Evolutionary conservation across 2,329 filamentous ascomycete species (phyloP).

Genomic region (Tolypocladium cylindrosporum): DNA sequence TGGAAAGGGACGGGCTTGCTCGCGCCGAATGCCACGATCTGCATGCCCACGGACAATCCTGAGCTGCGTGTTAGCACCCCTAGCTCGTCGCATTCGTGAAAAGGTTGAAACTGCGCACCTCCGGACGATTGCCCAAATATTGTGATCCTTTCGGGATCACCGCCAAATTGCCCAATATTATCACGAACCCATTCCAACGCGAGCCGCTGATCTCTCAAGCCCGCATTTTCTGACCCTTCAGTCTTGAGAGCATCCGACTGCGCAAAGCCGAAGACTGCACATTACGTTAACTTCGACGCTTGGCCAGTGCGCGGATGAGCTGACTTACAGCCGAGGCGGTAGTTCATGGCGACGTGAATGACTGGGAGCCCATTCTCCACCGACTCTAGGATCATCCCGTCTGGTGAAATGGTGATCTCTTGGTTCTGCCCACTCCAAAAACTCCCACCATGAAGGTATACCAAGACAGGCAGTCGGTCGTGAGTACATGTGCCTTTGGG

Average conservation of each 20-base stretch:
- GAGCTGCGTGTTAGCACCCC: neutral
- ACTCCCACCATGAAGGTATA: constrained; percentile 22
- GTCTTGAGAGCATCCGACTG: constrained; percentile 10
- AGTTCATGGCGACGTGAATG: constrained; percentile 25
- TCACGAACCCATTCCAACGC: constrained; percentile 40
- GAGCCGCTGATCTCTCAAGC: constrained; percentile 41
- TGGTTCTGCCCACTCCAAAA: constrained; percentile 20
- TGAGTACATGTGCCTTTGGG: constrained; percentile 12
- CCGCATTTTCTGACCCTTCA: constrained; percentile 29
- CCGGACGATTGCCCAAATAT: constrained; percentile 24
- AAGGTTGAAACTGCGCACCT: neutral
- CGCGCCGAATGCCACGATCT: constrained; percentile 38
- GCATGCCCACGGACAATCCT: constrained; percentile 32
- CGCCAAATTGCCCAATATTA: constrained; percentile 55
- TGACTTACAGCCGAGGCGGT: constrained; percentile 13
- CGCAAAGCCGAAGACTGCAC: constrained; percentile 16
- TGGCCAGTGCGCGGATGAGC: neutral
- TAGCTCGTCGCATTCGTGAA: neutral
- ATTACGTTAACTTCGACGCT: neutral
- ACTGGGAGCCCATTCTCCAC: constrained; percentile 28
- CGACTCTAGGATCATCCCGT: constrained; percentile 34
- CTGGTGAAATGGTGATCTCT: constrained; percentile 26
- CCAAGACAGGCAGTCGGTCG: constrained; percentile 23
- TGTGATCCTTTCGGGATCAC: constrained; percentile 52
- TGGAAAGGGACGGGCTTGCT: constrained; percentile 32